Base-by-base conservation (phyloP, 352 stramenopile species). In the Blastocystis sp. region DNA sequence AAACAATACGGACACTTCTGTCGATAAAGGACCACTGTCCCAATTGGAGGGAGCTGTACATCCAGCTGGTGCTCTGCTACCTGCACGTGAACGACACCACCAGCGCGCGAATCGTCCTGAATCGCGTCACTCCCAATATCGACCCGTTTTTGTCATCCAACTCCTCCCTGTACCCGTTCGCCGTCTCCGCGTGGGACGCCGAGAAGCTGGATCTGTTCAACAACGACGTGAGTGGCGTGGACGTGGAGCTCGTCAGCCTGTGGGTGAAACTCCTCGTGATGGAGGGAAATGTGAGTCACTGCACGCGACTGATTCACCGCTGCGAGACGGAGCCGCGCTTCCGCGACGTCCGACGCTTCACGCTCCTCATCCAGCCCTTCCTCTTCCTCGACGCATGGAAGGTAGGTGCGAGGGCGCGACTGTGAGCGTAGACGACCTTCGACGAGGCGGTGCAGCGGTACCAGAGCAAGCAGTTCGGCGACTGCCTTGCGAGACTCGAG, bases 151-250 rank as follows among this genome's bases (percentile, higher is more conserved):
- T 65, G 26, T 65, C 59, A 3, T 65, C 59, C 59, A 65, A 10
- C 59, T 65, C 59, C 59, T 65, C 59, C 4, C 9, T 24, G 19
- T 85, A 85, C 10, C 74, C 74, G 2, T 85, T 85, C n/a, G 19
- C 3, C 10, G 50, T 85, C 26, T 50, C 51, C 3, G 41, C 74
- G n/a, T 85, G 74, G 74, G 74, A 85, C 41, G 74, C 74, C 2
- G 74, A 85, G 55, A 85, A 85, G 66, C 74, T 85, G 33, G 74
- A 85, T 50, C 21, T 85, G 0, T 85, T 85, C 31, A 69, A 31
- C 51, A 85, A 69, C 39, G 74, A 85, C 26, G 74, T 69, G 37
- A 67, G 41, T 31, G 74, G 16, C 9, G 74, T 85, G 19, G 74
- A 85, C 29, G 51, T 69, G 29, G 55, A 85, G 29, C 19, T 85